These are phyloP conservation scores for Naganishia randhawae DNA, from an alignment of 768 basidiomycete species.

Conservation along the genomic window DNA sequence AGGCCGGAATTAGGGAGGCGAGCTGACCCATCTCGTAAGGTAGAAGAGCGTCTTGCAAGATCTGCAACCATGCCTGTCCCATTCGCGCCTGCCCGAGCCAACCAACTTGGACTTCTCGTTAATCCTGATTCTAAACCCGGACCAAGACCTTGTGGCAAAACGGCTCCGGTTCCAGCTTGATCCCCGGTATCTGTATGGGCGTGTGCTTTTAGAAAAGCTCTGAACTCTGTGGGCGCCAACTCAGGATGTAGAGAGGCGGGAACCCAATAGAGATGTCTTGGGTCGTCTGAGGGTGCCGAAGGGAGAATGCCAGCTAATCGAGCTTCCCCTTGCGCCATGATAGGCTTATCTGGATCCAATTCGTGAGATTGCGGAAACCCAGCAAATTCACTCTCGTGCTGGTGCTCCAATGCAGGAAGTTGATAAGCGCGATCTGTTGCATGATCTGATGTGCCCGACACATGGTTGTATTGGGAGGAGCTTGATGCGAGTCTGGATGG, in stretches of 20 bases:
- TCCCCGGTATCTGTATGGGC: conserved; percentile 53
- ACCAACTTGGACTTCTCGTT: conserved; percentile 22
- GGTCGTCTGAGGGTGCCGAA: conserved; percentile 57
- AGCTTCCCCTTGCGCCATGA: conserved; percentile 24
- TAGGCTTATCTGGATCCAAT: conserved; percentile 20
- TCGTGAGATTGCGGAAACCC: conserved; percentile 20
- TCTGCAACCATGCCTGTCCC: conserved; percentile 15
- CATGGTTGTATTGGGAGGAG: conserved; percentile 28
- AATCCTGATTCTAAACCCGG: conserved; percentile 9
- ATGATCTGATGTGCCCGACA: neutral
- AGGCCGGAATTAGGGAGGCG: neutral
- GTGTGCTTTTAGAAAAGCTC: conserved; percentile 91
- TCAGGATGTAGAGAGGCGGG: conserved; percentile 95
- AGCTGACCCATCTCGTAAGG: neutral
- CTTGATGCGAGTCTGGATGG: conserved; percentile 33
- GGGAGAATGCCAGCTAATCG: conserved; percentile 7
- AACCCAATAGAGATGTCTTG: conserved; percentile 94
- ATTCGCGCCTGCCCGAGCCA: conserved; percentile 23
- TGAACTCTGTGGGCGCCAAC: conserved; percentile 93
- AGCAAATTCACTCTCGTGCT: conserved; percentile 5
- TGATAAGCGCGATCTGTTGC: neutral
- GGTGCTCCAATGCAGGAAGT: neutral
- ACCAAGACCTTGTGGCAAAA: no score
- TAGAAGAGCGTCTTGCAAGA: conserved; percentile 10
- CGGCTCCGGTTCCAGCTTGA: neutral